Evolutionary conservation across 805 yeast genomes (phyloP).

Genomic region (Dipodascus geniculatus): DNA sequence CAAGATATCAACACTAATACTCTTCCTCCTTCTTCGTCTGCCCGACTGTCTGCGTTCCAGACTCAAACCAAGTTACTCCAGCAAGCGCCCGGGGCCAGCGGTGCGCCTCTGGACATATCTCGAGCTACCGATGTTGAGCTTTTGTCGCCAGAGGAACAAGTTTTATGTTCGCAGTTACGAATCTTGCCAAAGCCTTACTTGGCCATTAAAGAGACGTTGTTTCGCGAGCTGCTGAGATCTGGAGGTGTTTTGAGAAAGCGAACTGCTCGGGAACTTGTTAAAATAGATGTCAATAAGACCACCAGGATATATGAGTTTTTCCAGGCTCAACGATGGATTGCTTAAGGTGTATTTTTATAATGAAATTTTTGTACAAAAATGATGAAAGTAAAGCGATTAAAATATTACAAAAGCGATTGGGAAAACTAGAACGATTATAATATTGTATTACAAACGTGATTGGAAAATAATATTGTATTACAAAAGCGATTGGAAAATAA

Average conservation of each 20-base stretch:
- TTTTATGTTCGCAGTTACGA: constrained; percentile 69
- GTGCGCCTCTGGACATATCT: constrained; percentile 27
- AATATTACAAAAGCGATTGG: no score
- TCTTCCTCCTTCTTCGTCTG: not conserved
- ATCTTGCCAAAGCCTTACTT: constrained; percentile 88
- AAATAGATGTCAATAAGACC: constrained; percentile 79
- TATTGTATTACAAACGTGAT: no score
- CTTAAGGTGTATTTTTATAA: no score
- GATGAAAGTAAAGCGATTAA: no score
- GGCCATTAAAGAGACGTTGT: constrained; percentile 80
- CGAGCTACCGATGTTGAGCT: constrained; percentile 75
- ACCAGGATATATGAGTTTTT: constrained; percentile 86
- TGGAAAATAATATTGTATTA: no score
- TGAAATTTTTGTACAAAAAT: no score
- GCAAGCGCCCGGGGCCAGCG: constrained; percentile 17
- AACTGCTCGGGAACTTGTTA: constrained; percentile 71
- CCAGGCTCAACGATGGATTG: constrained; percentile 82
- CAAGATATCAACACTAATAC: not conserved
- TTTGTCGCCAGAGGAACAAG: constrained; percentile 78
- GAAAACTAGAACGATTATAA: no score
- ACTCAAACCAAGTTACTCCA: constrained; percentile 16
- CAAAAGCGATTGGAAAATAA: no score
- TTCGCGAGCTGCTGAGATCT: constrained; percentile 74
- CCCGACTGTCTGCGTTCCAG: constrained; percentile 1
- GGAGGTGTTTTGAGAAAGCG: constrained; percentile 79